A percentile compares a stretch with the other conserved stretches of the same genome.
phyloP scores from a whole-genome alignment of 129 eudicot species.

The Flaveria ramosissima region DNA sequence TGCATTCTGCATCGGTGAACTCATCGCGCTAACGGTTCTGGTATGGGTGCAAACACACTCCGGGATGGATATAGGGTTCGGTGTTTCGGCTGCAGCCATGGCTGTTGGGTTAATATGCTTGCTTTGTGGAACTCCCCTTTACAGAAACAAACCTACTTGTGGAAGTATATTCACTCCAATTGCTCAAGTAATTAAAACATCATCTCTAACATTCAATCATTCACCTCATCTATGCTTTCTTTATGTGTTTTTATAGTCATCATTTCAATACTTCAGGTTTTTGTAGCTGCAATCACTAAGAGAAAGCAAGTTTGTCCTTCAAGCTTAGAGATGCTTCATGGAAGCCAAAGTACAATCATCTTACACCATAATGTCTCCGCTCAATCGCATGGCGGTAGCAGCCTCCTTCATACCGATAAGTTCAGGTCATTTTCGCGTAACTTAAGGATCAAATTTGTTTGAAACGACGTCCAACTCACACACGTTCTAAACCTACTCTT shows the following conservation, averaged over 20 bases:
- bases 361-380: conserved; percentile 35
- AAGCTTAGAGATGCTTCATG: conserved; percentile 56
- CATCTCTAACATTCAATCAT: neutral
- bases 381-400: conserved; percentile 34
- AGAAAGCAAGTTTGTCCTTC: conserved; percentile 82
- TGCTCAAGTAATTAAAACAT: conserved; percentile 53
- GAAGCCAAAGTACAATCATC: conserved; percentile 40
- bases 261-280: conserved; percentile 38
- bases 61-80: conserved; percentile 83
- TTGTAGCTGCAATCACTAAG: conserved; percentile 77
- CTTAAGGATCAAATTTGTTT: neutral
- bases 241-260: neutral
- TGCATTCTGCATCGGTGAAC: conserved; percentile 78
- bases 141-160: conserved; percentile 55
- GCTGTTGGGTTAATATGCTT: conserved; percentile 67
- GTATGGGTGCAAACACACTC: conserved; percentile 89
- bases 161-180: conserved; percentile 84
- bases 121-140: conserved; percentile 57
- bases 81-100: conserved; percentile 82
- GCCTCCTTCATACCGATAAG: conserved; percentile 67
- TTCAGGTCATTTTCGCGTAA: conserved; percentile 46
- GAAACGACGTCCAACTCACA: too few relatives aligned
- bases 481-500: too few relatives aligned
- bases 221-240: neutral
- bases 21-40: conserved; percentile 65